Percentiles rank a stretch among this genome's conserved stretches.
phyloP scores from a whole-genome alignment of 106 monocot genomes.

The Vanilla planifolia region DNA sequence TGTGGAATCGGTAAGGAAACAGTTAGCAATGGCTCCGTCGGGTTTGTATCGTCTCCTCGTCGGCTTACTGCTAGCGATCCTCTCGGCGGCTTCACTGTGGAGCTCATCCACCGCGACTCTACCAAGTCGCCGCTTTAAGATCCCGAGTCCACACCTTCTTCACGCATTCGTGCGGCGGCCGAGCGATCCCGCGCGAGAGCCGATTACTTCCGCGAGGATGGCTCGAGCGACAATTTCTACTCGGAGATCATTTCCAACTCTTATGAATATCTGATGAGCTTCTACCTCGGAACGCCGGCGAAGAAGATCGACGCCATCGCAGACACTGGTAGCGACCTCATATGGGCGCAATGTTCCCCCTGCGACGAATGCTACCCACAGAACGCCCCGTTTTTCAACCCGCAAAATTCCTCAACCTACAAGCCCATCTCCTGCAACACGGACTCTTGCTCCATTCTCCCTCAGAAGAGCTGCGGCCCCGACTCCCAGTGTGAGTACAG shows the following conservation, averaged over 20 bases:
- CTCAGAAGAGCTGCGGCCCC: background rate
- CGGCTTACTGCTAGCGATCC: too few species aligned
- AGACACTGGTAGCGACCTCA: constrained; percentile 40
- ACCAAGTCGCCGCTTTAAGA: constrained; percentile 1
- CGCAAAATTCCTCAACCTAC: background rate
- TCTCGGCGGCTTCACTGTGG: constrained; percentile 1
- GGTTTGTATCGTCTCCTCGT: too few species aligned
- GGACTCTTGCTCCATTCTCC: background rate
- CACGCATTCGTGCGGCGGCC: constrained; percentile 1
- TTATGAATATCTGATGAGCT: background rate
- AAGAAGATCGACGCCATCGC: constrained; percentile 6
- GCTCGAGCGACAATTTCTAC: background rate
- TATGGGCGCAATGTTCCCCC: constrained; percentile 12
- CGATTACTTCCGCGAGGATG: background rate
- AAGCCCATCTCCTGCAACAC: background rate
- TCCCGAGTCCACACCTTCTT: background rate
- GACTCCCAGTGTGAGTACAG: background rate
- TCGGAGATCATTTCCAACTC: background rate
- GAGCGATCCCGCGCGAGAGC: background rate
- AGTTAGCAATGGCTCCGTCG: too few species aligned
- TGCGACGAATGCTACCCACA: background rate
- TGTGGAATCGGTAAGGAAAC: too few species aligned
- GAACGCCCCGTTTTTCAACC: background rate
- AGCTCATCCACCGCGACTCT: constrained; percentile 13
- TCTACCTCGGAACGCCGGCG: background rate